Conservation (phyloP, 148 eudicot species). For the Linanthus parryae region DNA sequence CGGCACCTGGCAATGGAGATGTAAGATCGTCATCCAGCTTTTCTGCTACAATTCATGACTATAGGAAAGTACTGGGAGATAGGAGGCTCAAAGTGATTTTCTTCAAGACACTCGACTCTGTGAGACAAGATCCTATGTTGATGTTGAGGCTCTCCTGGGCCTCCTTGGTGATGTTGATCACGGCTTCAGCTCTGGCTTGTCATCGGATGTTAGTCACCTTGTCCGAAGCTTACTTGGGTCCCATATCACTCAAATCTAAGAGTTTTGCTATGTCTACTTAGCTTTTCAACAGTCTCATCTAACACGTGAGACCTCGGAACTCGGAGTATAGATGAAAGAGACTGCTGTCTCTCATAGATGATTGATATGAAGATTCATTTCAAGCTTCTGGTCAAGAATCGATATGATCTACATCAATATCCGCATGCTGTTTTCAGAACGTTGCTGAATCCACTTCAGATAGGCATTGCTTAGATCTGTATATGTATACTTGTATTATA, state of each 20-base stretch:
- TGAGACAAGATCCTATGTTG: constrained; percentile 47
- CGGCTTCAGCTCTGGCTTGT: constrained; percentile 63
- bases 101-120: constrained; percentile 47
- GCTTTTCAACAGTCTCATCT: neutral
- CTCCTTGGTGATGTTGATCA: constrained; percentile 33
- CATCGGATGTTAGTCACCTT: constrained; percentile 46
- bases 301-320: too few species aligned
- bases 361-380: neutral
- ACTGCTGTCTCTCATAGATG: neutral
- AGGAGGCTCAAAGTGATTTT: constrained; percentile 70
- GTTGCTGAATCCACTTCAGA: too few species aligned
- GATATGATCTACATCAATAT: neutral
- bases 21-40: constrained; percentile 16
- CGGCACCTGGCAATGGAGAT: constrained; percentile 5
- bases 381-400: neutral
- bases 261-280: constrained; percentile 30
- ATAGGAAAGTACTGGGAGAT: constrained; percentile 46
- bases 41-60: constrained; percentile 26
- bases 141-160: constrained; percentile 49
- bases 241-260: constrained; percentile 33
- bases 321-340: neutral
- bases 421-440: too few species aligned
- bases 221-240: constrained; percentile 34
- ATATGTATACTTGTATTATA: too few species aligned
- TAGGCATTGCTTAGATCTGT: too few species aligned